A percentile compares a stretch with the other conserved stretches of the same genome.
Conservation (phyloP, 2,329 filamentous ascomycete genomes). For the Claviceps arundinis region DNA sequence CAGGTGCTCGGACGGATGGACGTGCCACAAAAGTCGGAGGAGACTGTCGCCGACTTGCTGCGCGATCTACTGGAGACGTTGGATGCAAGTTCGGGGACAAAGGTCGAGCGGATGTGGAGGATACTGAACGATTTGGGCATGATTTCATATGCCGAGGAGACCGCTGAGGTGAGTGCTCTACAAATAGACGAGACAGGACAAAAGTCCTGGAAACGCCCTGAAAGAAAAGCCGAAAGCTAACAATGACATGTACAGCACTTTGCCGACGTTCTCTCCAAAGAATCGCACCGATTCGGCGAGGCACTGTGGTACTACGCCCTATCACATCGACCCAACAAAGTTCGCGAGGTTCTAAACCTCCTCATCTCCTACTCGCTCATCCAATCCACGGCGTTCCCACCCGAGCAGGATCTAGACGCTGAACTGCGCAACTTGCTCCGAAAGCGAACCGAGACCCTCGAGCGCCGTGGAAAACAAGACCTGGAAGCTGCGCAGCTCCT, state of each 20-base stretch:
- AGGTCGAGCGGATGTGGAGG: slow-evolving; percentile 70
- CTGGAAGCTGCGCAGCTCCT: slow-evolving; percentile 71
- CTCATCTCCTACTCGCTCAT: slow-evolving; percentile 79
- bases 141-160: slow-evolving; percentile 62
- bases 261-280: slow-evolving; percentile 61
- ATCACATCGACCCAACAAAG: slow-evolving; percentile 63
- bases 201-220: no score
- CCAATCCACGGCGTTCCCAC: slow-evolving; percentile 70
- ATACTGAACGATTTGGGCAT: slow-evolving; percentile 69
- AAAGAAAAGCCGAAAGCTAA: slow-evolving; percentile 12
- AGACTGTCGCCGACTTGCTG: slow-evolving; percentile 62
- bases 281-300: slow-evolving; percentile 68
- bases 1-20: slow-evolving; percentile 73
- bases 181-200: no score
- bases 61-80: slow-evolving; percentile 47
- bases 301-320: slow-evolving; percentile 85
- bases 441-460: slow-evolving; percentile 58
- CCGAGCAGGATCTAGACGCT: slow-evolving; percentile 56
- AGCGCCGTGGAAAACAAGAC: slow-evolving; percentile 59
- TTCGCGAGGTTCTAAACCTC: slow-evolving; percentile 74
- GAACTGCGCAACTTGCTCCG: slow-evolving; percentile 57
- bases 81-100: slow-evolving; percentile 52
- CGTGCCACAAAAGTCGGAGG: slow-evolving; percentile 54
- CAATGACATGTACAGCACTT: slow-evolving; percentile 37
- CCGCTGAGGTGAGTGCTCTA: slow-evolving; percentile 56